Evolutionary conservation across 257 asterid species (phyloP).

Genomic region (Salvia splendens): DNA sequence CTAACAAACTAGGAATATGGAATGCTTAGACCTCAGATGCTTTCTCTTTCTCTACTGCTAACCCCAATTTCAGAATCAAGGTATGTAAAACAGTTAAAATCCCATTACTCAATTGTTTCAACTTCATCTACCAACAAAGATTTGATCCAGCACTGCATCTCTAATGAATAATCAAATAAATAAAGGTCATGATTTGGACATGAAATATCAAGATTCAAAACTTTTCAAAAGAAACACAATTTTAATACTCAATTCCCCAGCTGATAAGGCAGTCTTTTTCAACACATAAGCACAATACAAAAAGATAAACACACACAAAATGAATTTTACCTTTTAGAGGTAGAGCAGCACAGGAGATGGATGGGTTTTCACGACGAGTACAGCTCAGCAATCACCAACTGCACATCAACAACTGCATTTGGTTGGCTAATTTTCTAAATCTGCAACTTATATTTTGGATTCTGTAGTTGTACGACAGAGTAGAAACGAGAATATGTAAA

Average conservation of each 20-base stretch:
- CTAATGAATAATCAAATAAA: background rate
- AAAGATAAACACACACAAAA: slow-evolving; percentile 6
- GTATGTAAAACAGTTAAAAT: slow-evolving; percentile 44
- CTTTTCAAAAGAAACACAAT: background rate
- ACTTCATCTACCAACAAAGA: background rate
- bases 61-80: slow-evolving; percentile 45
- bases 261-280: background rate
- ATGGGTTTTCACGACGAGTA: slow-evolving; percentile 71
- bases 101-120: slow-evolving; percentile 17
- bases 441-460: background rate
- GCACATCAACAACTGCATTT: slow-evolving; percentile 39
- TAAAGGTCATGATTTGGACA: background rate
- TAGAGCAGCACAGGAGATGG: slow-evolving; percentile 71
- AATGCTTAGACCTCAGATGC: slow-evolving; percentile 35
- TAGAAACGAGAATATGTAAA: slow-evolving; percentile 19
- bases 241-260: background rate
- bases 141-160: slow-evolving; percentile 8
- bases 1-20: slow-evolving; percentile 27
- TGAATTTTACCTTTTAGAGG: slow-evolving; percentile 47
- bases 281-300: slow-evolving; percentile 6
- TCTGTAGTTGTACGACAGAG: slow-evolving; percentile 27
- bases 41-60: slow-evolving; percentile 42
- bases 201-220: slow-evolving; percentile 23
- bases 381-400: slow-evolving; percentile 60
- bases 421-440: slow-evolving; percentile 28